Base-by-base conservation (phyloP, 2,329 filamentous ascomycete species). In the Cladosporium cucumerinum region DNA sequence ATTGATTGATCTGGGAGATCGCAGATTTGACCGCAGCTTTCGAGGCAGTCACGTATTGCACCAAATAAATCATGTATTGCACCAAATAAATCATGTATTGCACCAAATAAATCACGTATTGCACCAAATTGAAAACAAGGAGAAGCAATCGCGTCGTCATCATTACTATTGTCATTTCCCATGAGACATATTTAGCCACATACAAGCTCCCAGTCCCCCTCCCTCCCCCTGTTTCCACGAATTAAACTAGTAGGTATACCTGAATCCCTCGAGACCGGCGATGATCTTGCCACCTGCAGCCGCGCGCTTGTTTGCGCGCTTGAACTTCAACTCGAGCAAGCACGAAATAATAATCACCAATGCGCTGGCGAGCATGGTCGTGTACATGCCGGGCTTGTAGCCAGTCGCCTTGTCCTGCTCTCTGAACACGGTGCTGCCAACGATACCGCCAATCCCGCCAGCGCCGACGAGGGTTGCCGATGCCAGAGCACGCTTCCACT, bases 401-500 rank as follows among this genome's bases (percentile, higher is more conserved):
- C 57, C 64, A 3, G 65, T 68, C 1, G 74, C 72, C 62, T 72
- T 72, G 57, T 77, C 75, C 58, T 76, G 71, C 18, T 67, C 66
- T 16, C 75, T 67, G 67, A 77, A 77, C 1, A 76, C 74, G 0
- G 74, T 76, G 1, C 64, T 66, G 10, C 74, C 74, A 16, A 75
- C 69, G 58, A 95, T 95, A 36, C 92, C 91, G 43, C 92, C 92
- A 28, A 96, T 81, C 2, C 90, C 91, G 8, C 91, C 91, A 58
- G 90, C 86, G 1, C 89, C 89, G 3, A 95, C 89, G 2, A 94
- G 83, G 0, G 88, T 89, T 2, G 91, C 90, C 66, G 87, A 90
- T 75, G 87, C 89, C 70, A 95, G 88, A 0, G 91, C 91, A 57
- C 92, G 86, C 80, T 94, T 96, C 91, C 91, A 96, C 78, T 95